These are phyloP conservation scores for Nigrospora osmanthi DNA, from an alignment of 2,329 filamentous ascomycete genomes.

Conservation along the genomic window DNA sequence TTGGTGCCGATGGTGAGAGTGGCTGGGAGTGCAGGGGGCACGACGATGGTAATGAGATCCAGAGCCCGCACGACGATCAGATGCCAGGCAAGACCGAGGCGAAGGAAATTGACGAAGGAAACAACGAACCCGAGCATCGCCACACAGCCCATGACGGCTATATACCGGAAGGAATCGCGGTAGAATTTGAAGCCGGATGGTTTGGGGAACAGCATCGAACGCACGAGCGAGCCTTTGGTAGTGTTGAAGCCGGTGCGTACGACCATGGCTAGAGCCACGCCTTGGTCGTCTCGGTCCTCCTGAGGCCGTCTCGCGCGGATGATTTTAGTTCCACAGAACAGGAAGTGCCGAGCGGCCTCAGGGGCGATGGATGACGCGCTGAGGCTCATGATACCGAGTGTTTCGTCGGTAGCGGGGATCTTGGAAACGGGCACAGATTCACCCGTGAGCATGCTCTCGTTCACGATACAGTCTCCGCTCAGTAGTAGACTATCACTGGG, in stretches of 20 bases:
- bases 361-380: conserved; percentile 75
- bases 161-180: conserved; percentile 93
- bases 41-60: conserved; percentile 95
- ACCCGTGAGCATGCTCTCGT: conserved; percentile 97
- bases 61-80: conserved; percentile 86
- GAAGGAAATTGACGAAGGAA: conserved; percentile 89
- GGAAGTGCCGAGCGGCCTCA: conserved; percentile 77
- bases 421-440: conserved; percentile 98
- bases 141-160: conserved; percentile 88
- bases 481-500: conserved; percentile 88
- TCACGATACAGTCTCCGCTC: conserved; percentile 94
- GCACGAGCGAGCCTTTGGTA: conserved; percentile 89
- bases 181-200: conserved; percentile 99
- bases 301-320: conserved; percentile 84
- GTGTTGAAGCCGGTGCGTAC: conserved; percentile 95
- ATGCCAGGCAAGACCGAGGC: conserved; percentile 76
- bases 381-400: conserved; percentile 68
- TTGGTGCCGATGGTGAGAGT: conserved; percentile 95
- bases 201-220: conserved; percentile 98
- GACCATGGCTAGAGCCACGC: conserved; percentile 84
- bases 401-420: conserved; percentile 71
- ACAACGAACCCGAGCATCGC: conserved; percentile 81
- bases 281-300: conserved; percentile 78
- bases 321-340: conserved; percentile 94
- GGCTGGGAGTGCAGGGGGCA: conserved; percentile 87